These are phyloP conservation scores for Ophiocordyceps camponoti-rufipedis DNA, from an alignment of 2,329 filamentous ascomycete genomes.

Conservation along the genomic window DNA sequence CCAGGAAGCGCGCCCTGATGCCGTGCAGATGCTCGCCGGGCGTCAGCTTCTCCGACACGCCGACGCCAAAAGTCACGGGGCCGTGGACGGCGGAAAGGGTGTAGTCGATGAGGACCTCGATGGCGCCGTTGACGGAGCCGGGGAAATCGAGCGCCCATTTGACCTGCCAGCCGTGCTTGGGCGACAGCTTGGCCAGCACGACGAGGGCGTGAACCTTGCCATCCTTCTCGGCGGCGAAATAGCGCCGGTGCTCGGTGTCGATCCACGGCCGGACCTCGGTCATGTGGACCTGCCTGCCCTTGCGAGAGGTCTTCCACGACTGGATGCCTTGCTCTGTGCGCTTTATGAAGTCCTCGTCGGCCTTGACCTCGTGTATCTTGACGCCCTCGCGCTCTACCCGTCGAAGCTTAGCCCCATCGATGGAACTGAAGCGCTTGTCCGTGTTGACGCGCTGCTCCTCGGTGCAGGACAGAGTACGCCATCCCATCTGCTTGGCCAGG, in stretches of 20 bases:
- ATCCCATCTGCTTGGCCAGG: constrained; percentile 62
- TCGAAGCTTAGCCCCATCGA: constrained; percentile 55
- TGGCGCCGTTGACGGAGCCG: constrained; percentile 65
- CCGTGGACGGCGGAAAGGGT: constrained; percentile 35
- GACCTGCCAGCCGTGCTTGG: constrained; percentile 75
- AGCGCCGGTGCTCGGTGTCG: constrained; percentile 65
- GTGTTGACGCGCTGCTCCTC: constrained; percentile 79
- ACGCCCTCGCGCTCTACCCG: constrained; percentile 71
- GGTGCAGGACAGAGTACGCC: constrained; percentile 76
- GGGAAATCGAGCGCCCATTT: constrained; percentile 96
- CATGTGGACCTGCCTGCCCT: constrained; percentile 72
- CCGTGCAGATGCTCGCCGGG: constrained; percentile 71
- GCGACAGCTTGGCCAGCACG: constrained; percentile 66
- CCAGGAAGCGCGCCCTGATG: constrained; percentile 62
- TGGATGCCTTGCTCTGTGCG: constrained; percentile 56
- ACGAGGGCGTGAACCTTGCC: constrained; percentile 60
- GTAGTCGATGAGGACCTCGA: constrained; percentile 64
- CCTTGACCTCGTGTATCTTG: constrained; percentile 54
- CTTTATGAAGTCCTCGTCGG: constrained; percentile 50
- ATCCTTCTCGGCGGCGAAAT: constrained; percentile 63
- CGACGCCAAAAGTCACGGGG: constrained; percentile 70
- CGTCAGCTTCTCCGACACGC: constrained; percentile 54
- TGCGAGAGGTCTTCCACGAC: constrained; percentile 65
- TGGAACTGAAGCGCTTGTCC: constrained; percentile 42
- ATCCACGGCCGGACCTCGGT: constrained; percentile 84